A percentile compares a stretch with the other conserved stretches of the same genome.
phyloP scores from a whole-genome alignment of 1,139 yeast species.

The Spathaspora jeffriesii region DNA sequence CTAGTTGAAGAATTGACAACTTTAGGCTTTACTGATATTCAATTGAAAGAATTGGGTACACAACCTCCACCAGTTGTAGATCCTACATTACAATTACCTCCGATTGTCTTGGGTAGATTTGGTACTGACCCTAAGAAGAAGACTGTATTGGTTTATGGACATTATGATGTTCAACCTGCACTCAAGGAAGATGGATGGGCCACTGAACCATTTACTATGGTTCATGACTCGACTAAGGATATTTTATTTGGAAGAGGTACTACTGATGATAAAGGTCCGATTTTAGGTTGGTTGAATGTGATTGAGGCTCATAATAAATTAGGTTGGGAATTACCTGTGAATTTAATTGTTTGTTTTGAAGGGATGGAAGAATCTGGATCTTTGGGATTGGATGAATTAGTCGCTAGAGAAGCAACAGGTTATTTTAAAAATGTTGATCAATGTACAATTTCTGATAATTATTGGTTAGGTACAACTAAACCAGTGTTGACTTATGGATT shows the following conservation, averaged over 20 bases:
- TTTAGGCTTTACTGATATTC: conserved; percentile 82
- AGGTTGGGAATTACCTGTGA: conserved; percentile 90
- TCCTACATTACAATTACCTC: conserved; percentile 76
- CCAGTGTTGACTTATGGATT: conserved; percentile 98
- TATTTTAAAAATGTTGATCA: conserved; percentile 91
- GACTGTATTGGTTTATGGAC: conserved; percentile 91
- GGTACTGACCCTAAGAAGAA: conserved; percentile 82
- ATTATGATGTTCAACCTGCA: conserved; percentile 99
- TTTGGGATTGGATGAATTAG: conserved; percentile 81
- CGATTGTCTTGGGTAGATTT: conserved; percentile 84
- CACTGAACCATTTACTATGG: conserved; percentile 83
- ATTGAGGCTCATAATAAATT: conserved; percentile 87
- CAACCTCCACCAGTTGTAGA: conserved; percentile 86
- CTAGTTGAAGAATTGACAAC: conserved; percentile 64
- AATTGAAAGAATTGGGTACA: conserved; percentile 77
- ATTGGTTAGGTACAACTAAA: conserved; percentile 96
- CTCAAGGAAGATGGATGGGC: conserved; percentile 91
- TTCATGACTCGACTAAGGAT: conserved; percentile 55
- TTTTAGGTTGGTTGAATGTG: conserved; percentile 94
- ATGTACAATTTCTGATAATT: conserved; percentile 95
- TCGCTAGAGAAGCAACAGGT: conserved; percentile 70
- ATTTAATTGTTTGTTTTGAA: conserved; percentile 89
- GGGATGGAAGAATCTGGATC: conserved; percentile 99
- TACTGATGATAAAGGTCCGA: conserved; percentile 98
- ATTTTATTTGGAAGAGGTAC: conserved; percentile 90